Evolutionary conservation across 1,284 basidiomycete species (phyloP), one percentile per base, ranked within the genome.

Genomic region (Naganishia cerealis): DNA sequence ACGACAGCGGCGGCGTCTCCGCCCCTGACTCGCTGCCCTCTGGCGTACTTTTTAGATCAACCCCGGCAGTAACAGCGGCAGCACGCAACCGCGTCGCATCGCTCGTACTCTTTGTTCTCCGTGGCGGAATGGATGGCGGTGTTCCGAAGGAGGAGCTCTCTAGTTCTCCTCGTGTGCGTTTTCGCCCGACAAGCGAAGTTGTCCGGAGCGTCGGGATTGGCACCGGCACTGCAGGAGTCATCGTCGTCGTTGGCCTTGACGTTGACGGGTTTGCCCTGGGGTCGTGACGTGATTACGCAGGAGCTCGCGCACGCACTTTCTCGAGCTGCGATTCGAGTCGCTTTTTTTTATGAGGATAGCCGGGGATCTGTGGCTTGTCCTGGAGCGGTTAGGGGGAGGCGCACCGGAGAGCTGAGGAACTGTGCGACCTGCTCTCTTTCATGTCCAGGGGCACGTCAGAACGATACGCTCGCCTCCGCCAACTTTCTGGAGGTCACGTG

Each of bases 71-170:
- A 58, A 53, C 8, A 38, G 50, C n/a, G 15, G 33, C 48, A 2
- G 52, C 59, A 21, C 58, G 40, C 33, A 70, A 21, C 63, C 69
- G 57, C n/a, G 72, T 73, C 12, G 69, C 71, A 70, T 79, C 77
- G 16, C 78, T 76, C 4, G 75, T 74, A 46, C 75, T 77, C 59
- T 79, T 80, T 0, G 80, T 81, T 16, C 80, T 71, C 42, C 80
- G 69, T 10, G 74, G 67, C 24, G 71, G 67, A 10, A 63, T 55
- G 15, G 71, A 67, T n/a, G 65, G 67, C 39, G 72, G 70, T 2
- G 72, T 72, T 15, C 53, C 66, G 18, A 77, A 76, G 2, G 73
- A 73, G 9, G 67, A 33, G 36, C 46, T 58, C 55, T 69, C 67
- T 18, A 69, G 61, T 39, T 65, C 61, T 42, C 79, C 78, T 40